Conservation (phyloP, 1,284 basidiomycete genomes). For the Hemileia vastatrix region DNA sequence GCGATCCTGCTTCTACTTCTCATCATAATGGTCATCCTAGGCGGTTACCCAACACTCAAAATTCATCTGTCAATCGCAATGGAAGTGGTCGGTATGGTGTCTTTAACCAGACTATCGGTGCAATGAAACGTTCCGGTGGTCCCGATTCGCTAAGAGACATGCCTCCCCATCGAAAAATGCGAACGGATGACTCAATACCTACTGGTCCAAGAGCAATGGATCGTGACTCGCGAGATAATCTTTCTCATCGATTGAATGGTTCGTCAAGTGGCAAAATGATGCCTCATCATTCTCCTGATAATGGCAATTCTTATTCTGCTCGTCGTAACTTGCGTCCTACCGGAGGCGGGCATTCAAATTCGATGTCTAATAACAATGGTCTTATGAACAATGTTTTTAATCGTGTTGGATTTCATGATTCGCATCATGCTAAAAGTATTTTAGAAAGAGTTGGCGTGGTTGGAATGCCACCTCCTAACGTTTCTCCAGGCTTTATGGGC, state of each 20-base stretch:
- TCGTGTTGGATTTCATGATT: no score
- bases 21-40: background rate
- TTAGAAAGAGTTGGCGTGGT: constrained; percentile 16
- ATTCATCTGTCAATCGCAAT: background rate
- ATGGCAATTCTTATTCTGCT: background rate
- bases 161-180: constrained; percentile 15
- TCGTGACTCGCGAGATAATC: constrained; percentile 8
- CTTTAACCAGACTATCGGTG: constrained; percentile 14
- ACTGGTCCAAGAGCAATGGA: constrained; percentile 10
- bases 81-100: constrained; percentile 5
- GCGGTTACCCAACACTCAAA: background rate
- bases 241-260: constrained; percentile 2
- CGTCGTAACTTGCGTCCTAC: no score
- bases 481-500: no score
- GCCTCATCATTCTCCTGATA: background rate
- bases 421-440: constrained; percentile 21
- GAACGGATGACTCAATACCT: constrained; percentile 8
- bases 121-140: constrained; percentile 14
- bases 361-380: no score
- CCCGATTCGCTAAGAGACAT: constrained; percentile 13
- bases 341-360: no score
- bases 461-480: no score
- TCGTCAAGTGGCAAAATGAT: background rate
- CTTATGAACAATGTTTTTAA: no score
- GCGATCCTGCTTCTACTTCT: constrained; percentile 3